These are phyloP conservation scores for Neurospora discreta DNA, from an alignment of 495 filamentous ascomycete genomes.

Conservation along the genomic window DNA sequence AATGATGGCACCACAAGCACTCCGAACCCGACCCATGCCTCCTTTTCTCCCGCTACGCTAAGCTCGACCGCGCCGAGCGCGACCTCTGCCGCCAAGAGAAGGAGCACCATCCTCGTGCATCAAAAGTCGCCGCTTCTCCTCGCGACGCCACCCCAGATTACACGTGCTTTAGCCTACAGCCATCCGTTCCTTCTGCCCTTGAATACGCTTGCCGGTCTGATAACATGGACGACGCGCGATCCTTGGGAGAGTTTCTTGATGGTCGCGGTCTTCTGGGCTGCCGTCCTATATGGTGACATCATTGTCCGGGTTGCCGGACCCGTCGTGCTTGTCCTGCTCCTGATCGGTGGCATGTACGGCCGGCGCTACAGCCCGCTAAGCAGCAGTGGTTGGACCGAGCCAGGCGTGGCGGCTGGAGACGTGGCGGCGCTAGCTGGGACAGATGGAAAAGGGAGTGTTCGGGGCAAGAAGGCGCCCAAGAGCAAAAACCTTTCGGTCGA, in stretches of 20 bases:
- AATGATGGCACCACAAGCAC: conserved; percentile 17
- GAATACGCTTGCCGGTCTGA: conserved; percentile 68
- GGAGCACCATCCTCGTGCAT: conserved; percentile 87
- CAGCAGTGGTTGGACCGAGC: conserved; percentile 61
- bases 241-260: conserved; percentile 95
- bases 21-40: conserved; percentile 23
- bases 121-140: conserved; percentile 90
- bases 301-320: conserved; percentile 74
- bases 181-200: conserved; percentile 84
- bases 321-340: conserved; percentile 59
- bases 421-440: background rate
- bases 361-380: conserved; percentile 83
- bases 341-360: conserved; percentile 89
- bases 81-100: conserved; percentile 59
- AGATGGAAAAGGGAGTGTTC: conserved; percentile 10
- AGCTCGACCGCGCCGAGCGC: conserved; percentile 40
- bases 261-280: conserved; percentile 71
- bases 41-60: conserved; percentile 73
- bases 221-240: conserved; percentile 89
- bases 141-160: conserved; percentile 88
- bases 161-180: conserved; percentile 82
- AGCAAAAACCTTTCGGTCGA: conserved; percentile 24
- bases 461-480: conserved; percentile 13
- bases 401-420: conserved; percentile 16
- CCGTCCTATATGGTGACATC: conserved; percentile 73